phyloP scores from a whole-genome alignment of 257 asterid genomes.

The Ballota nigra region DNA sequence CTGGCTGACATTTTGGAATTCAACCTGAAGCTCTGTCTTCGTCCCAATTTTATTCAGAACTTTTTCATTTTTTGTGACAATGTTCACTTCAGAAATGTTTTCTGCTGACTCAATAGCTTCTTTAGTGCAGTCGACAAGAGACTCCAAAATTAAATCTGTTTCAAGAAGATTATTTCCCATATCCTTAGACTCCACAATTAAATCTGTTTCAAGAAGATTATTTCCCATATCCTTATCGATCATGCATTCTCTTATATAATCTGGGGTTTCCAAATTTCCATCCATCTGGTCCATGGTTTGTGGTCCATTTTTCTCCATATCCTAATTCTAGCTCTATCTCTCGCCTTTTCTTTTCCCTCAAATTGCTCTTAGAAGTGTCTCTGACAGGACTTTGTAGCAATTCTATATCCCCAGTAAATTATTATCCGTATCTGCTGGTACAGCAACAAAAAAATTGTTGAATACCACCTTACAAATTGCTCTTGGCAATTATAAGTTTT shows the following conservation, averaged over 20 bases:
- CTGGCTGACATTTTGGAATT: conserved; percentile 22
- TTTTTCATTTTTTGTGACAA: conserved; percentile 19
- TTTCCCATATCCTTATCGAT: conserved; percentile 19
- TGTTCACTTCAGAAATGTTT: conserved; percentile 24
- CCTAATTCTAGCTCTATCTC: conserved; percentile 21
- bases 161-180: conserved; percentile 21
- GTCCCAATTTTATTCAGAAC: conserved; percentile 2
- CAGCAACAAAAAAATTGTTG: background rate
- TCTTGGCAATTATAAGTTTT: background rate
- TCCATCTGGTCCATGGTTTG: conserved; percentile 30
- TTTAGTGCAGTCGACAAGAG: conserved; percentile 28
- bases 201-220: conserved; percentile 21
- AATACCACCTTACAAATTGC: conserved; percentile 13
- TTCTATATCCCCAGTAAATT: conserved; percentile 11
- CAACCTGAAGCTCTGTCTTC: conserved; percentile 7
- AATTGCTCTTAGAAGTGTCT: background rate
- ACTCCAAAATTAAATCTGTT: conserved; percentile 17
- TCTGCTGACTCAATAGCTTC: conserved; percentile 21
- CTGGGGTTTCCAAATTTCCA: conserved; percentile 20
- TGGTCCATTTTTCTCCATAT: conserved; percentile 22
- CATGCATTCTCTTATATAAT: conserved; percentile 15
- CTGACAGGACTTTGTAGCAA: conserved; percentile 18
- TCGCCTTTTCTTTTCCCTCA: conserved; percentile 13
- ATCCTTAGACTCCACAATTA: conserved; percentile 23
- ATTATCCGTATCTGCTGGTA: background rate